phyloP scores from a whole-genome alignment of 2,329 filamentous ascomycete species.

The Dactylellina leptospora region DNA sequence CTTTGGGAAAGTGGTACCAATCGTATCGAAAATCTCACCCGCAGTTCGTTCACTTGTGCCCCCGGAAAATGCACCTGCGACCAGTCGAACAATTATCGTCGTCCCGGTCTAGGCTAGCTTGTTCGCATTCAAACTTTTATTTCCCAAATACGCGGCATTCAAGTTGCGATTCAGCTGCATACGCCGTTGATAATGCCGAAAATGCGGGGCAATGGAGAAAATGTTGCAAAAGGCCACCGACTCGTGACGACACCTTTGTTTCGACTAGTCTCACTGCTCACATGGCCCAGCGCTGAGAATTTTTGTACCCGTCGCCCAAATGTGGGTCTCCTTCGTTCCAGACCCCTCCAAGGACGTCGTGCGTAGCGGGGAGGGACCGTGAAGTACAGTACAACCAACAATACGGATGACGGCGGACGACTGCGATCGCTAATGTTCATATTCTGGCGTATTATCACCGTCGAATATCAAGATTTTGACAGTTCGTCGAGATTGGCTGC shows the following conservation, averaged over 20 bases:
- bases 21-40: neutral
- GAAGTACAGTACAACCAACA: too few relatives aligned
- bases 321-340: slow-evolving; percentile 5
- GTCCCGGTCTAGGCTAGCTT: neutral
- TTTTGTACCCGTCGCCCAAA: slow-evolving; percentile 15
- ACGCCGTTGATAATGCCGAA: neutral
- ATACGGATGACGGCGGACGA: too few relatives aligned
- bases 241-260: slow-evolving; percentile 28
- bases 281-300: slow-evolving; percentile 9
- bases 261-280: neutral
- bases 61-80: too few relatives aligned
- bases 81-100: too few relatives aligned
- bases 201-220: slow-evolving; percentile 51
- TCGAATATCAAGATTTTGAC: slow-evolving; percentile 25
- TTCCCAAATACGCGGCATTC: too few relatives aligned
- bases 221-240: neutral
- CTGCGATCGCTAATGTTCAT: too few relatives aligned
- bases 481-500: slow-evolving; percentile 5
- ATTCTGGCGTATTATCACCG: too few relatives aligned
- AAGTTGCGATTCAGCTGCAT: too few relatives aligned
- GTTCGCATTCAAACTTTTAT: too few relatives aligned
- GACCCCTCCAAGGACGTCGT: slow-evolving; percentile 1
- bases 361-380: too few relatives aligned
- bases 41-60: too few relatives aligned
- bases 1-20: neutral